Evolutionary conservation across 2,329 filamentous ascomycete species (phyloP).

Genomic region (Talaromyces sp.): DNA sequence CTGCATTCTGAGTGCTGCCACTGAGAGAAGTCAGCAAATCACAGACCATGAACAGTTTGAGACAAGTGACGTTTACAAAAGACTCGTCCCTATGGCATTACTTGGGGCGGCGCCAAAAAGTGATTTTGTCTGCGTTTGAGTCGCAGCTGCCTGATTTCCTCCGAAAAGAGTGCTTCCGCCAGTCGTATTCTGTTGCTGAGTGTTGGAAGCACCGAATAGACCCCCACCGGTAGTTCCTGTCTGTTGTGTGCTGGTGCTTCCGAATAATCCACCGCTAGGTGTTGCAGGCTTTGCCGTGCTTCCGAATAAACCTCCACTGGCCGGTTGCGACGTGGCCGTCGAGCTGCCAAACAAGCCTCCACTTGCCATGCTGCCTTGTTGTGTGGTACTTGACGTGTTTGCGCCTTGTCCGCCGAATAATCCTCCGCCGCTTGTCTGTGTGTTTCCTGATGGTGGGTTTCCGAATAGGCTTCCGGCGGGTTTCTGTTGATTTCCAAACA

Average conservation of each 20-base stretch:
- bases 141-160: conserved; percentile 28
- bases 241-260: conserved; percentile 13
- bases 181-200: conserved; percentile 24
- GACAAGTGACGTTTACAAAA: conserved; percentile 33
- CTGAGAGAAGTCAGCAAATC: conserved; percentile 5
- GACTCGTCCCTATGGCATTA: conserved; percentile 28
- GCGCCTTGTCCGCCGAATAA: conserved; percentile 32
- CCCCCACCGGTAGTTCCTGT: conserved; percentile 11
- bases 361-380: conserved; percentile 25
- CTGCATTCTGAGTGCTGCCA: conserved; percentile 16
- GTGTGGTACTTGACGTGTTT: conserved; percentile 20
- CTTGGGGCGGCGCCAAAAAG: conserved; percentile 29
- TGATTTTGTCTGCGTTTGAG: conserved; percentile 36
- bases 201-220: conserved; percentile 20
- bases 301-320: conserved; percentile 24
- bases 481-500: conserved; percentile 35
- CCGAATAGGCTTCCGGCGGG: conserved; percentile 35
- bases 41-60: background rate
- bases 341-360: conserved; percentile 20
- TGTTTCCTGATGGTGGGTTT: conserved; percentile 24
- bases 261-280: conserved; percentile 12
- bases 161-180: conserved; percentile 32
- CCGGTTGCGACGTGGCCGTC: conserved; percentile 31
- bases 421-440: conserved; percentile 31
- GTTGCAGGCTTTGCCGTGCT: conserved; percentile 18